Conservation (phyloP, 768 basidiomycete genomes). For the Amanita jacksonii region DNA sequence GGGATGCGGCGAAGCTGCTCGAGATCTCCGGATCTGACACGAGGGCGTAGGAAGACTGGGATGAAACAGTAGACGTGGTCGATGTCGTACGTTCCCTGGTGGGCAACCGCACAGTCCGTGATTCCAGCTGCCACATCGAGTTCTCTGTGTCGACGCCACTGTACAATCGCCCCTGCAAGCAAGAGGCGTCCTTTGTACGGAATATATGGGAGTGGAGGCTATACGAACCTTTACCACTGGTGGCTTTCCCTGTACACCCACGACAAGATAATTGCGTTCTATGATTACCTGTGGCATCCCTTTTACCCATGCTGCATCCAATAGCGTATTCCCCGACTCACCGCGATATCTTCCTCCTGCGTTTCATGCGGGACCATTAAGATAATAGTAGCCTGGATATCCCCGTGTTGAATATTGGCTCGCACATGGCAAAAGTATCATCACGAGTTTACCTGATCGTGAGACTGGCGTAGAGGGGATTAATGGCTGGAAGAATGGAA, state of each 20-base stretch:
- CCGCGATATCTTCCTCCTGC: conserved; percentile 61
- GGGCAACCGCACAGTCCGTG: conserved; percentile 42
- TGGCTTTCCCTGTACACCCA: conserved; percentile 60
- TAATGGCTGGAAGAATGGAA: conserved; percentile 12
- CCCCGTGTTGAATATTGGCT: background rate
- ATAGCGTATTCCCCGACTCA: conserved; percentile 23
- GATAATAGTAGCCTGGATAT: conserved; percentile 62
- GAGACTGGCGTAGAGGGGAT: conserved; percentile 42
- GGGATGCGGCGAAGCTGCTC: conserved; percentile 75
- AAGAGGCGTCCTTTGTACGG: background rate
- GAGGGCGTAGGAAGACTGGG: conserved; percentile 73
- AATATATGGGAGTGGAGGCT: background rate
- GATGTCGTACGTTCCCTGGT: conserved; percentile 68
- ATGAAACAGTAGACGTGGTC: conserved; percentile 64
- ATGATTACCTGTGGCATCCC: conserved; percentile 47
- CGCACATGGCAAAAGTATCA: background rate
- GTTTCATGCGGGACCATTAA: conserved; percentile 66
- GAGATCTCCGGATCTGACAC: conserved; percentile 82
- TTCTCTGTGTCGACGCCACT: conserved; percentile 54
- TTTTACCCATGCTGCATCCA: background rate
- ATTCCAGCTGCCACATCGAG: conserved; percentile 77
- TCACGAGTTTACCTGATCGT: conserved; percentile 60
- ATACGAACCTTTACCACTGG: conserved; percentile 67
- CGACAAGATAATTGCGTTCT: conserved; percentile 62
- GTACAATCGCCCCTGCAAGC: conserved; percentile 59